Percentiles rank a stretch among this genome's conserved stretches.
Evolutionary conservation across 345 rosid species (phyloP).

Genomic region (Streptanthus diversifolius): DNA sequence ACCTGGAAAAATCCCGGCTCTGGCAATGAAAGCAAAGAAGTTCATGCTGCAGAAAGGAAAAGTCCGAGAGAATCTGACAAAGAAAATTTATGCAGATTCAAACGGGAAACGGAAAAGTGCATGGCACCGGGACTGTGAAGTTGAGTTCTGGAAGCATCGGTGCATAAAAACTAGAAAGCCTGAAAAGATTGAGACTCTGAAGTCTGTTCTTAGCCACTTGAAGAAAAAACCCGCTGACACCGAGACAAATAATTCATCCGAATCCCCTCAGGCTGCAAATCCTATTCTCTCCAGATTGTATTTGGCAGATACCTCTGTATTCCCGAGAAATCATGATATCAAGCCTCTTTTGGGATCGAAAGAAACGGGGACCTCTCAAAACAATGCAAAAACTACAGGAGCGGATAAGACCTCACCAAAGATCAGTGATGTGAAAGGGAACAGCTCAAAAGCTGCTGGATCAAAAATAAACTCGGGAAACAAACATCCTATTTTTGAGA

Average conservation of each 20-base stretch:
- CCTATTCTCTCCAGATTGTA: conserved; percentile 89
- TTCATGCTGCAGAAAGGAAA: conserved; percentile 90
- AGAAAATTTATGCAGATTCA: conserved; percentile 79
- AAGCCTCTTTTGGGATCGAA: conserved; percentile 64
- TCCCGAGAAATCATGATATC: conserved; percentile 81
- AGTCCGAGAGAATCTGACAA: conserved; percentile 91
- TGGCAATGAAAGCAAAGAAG: conserved; percentile 70
- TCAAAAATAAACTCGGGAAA: conserved; percentile 40
- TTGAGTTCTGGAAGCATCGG: conserved; percentile 98
- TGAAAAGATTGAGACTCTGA: conserved; percentile 88
- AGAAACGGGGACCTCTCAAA: conserved; percentile 40
- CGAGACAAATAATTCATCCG: conserved; percentile 37
- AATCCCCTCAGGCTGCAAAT: conserved; percentile 44
- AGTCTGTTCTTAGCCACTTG: conserved; percentile 80
- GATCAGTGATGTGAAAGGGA: conserved; percentile 43
- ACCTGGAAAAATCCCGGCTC: conserved; percentile 48
- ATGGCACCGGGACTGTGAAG: conserved; percentile 97
- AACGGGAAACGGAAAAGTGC: conserved; percentile 86
- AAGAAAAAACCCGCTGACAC: conserved; percentile 49
- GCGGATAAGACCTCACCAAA: conserved; percentile 39
- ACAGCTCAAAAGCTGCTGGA: conserved; percentile 38
- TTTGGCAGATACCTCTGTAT: conserved; percentile 93
- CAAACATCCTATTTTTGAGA: conserved; percentile 33
- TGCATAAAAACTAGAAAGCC: conserved; percentile 70
- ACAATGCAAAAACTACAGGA: conserved; percentile 39